Conservation (phyloP, 2,329 filamentous ascomycete genomes). For the Clarireedia paspali region DNA sequence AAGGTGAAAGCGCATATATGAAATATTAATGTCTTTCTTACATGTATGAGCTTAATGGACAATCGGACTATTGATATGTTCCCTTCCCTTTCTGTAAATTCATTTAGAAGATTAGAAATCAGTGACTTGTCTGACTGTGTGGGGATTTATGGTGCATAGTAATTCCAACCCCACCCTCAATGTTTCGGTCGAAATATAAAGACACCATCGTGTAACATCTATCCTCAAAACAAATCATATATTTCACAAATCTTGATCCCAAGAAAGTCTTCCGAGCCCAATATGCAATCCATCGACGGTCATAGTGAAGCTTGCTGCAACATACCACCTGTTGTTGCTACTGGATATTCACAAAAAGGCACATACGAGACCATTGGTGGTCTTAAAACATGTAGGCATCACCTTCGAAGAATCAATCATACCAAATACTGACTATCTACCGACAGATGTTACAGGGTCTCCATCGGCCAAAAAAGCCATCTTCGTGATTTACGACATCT, state of each 20-base stretch:
- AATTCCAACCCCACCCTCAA: background rate
- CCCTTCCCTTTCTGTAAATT: no score
- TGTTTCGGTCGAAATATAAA: background rate
- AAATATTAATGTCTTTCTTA: no score
- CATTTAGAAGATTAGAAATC: no score
- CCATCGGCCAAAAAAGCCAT: conserved; percentile 46
- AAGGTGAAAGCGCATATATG: no score
- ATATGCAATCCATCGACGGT: conserved; percentile 28
- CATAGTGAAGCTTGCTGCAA: conserved; percentile 50
- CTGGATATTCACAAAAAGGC: conserved; percentile 47
- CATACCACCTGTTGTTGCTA: conserved; percentile 46
- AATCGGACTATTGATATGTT: no score
- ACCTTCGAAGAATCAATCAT: background rate
- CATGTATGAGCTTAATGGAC: no score
- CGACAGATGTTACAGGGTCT: conserved; percentile 37
- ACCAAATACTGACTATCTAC: background rate
- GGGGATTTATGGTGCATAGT: no score
- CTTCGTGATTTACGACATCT: conserved; percentile 54
- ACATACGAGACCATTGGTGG: conserved; percentile 46
- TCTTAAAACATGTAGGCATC: conserved; percentile 41
- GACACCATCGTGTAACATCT: background rate
- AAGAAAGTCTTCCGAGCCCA: background rate
- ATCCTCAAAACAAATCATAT: background rate
- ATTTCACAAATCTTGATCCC: background rate
- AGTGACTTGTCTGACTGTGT: no score